These are phyloP conservation scores for Pichia sp. DNA, from an alignment of 1,139 yeast species.

Conservation along the genomic window DNA sequence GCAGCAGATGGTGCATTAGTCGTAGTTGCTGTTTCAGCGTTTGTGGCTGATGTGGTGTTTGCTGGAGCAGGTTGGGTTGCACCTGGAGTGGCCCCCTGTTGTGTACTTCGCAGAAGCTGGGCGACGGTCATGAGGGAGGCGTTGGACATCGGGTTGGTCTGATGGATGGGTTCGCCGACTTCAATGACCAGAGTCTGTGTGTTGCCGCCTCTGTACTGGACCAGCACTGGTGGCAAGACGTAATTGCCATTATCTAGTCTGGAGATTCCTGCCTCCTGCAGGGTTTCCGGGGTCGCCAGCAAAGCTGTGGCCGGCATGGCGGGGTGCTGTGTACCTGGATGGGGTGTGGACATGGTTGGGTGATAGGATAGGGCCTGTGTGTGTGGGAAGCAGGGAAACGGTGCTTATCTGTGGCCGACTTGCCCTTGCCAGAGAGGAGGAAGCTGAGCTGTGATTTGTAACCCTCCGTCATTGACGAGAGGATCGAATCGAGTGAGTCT, in stretches of 20 bases:
- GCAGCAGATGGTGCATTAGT: neutral
- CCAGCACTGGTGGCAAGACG: conserved; percentile 29
- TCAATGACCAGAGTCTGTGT: conserved; percentile 29
- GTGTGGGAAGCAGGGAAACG: no score
- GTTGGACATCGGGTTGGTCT: neutral
- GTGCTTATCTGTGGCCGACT: no score
- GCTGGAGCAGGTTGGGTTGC: neutral
- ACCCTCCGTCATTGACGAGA: neutral
- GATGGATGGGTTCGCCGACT: conserved; percentile 24
- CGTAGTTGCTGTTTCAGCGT: no score
- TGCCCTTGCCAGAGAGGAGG: no score
- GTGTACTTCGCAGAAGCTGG: conserved; percentile 9
- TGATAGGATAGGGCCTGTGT: no score
- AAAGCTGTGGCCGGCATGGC: neutral
- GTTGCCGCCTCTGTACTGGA: conserved; percentile 29
- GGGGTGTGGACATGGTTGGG: conserved; percentile 6
- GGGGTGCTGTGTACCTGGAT: neutral
- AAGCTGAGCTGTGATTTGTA: no score
- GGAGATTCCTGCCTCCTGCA: conserved; percentile 21
- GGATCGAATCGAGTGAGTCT: no score
- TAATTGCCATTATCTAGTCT: conserved; percentile 23
- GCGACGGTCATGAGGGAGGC: conserved; percentile 8
- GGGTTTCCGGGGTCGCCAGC: neutral
- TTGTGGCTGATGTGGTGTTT: neutral
- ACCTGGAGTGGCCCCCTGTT: neutral